Percentiles rank a stretch among this genome's conserved stretches.
These are phyloP conservation scores for Cercospora zeae-maydis DNA, from an alignment of 2,329 filamentous ascomycete species.

Conservation along the genomic window DNA sequence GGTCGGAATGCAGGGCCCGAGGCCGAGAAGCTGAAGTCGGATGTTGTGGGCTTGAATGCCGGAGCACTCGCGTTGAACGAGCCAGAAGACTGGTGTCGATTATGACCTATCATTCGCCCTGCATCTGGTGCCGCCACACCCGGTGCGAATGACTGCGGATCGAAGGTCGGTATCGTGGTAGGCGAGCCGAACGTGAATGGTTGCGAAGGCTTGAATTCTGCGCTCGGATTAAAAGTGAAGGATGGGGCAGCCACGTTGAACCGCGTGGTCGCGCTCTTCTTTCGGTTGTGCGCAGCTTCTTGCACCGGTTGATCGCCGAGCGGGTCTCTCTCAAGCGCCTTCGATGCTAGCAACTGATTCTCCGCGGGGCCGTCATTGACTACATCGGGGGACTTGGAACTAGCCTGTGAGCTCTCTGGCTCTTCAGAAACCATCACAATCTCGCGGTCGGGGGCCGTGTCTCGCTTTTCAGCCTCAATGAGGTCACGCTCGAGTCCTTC, in stretches of 20 bases:
- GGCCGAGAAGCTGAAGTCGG: slow-evolving; percentile 39
- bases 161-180: slow-evolving; percentile 6
- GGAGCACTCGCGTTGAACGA: slow-evolving; percentile 59
- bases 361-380: slow-evolving; percentile 10
- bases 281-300: slow-evolving; percentile 63
- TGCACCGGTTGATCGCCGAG: slow-evolving; percentile 49
- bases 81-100: slow-evolving; percentile 31
- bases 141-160: slow-evolving; percentile 3
- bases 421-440: slow-evolving; percentile 27
- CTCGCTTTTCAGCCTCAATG: slow-evolving; percentile 78
- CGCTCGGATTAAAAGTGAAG: slow-evolving; percentile 70
- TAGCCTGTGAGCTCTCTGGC: slow-evolving; percentile 14
- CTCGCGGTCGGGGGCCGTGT: slow-evolving; percentile 23
- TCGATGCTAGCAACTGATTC: slow-evolving; percentile 7
- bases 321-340: slow-evolving; percentile 24
- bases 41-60: slow-evolving; percentile 37
- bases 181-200: slow-evolving; percentile 22
- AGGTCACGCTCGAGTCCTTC: slow-evolving; percentile 78
- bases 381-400: slow-evolving; percentile 1
- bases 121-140: background rate
- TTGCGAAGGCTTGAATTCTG: slow-evolving; percentile 44
- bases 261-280: slow-evolving; percentile 52
- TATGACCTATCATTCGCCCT: slow-evolving; percentile 19
- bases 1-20: slow-evolving; percentile 30
- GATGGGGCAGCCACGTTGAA: slow-evolving; percentile 87